Evolutionary conservation across 1,284 basidiomycete genomes (phyloP), one percentile per base, ranked within the genome.

Genomic region (Mycosarcoma maydis): DNA sequence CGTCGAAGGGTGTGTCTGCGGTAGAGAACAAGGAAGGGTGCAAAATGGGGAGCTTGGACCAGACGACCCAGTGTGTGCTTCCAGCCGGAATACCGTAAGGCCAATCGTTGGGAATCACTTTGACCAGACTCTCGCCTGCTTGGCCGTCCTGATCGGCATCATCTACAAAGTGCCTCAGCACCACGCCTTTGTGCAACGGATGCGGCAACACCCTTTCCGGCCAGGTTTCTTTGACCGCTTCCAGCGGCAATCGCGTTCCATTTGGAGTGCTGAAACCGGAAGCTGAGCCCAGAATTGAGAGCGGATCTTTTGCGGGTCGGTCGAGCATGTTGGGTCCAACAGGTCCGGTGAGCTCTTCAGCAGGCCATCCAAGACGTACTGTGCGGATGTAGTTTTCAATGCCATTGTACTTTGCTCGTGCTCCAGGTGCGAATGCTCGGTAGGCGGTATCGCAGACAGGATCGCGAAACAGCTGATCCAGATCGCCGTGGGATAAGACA

Each of bases 31-130:
- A 46, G 2, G 46, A 54, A 2, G 57, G 54, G 20, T 68, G 59
- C 3, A 71, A 26, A 32, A 72, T 67, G 42, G 73, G 57, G 8
- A 62, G 47, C 23, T 64, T 70, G 30, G 47, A 55, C 76, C 76
- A 77, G 8, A 77, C 72, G 9, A 72, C 69, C 57, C 64, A 76
- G 47, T 77, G 76, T 19, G 38, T 48, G n/a, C 53, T 45, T 3
- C 56, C 72, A 1, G 36, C 47, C 0, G 76, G 76, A n/a, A 77
- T 57, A n/a, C 52, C 74, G 34, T 77, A 77, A 14, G 76, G 76
- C 76, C 76, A 77, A 33, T 77, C 75, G 44, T 77, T 76, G 2
- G 61, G 68, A 11, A 77, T 68, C 7, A 36, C 29, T 29, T 71
- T 73, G 20, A 69, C 64, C 26, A 49, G 19, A 11, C 54, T 48